Evolutionary conservation across 352 stramenopile genomes (phyloP), one percentile per base, ranked within the genome.

Genomic region (Phytophthora sansomeana): DNA sequence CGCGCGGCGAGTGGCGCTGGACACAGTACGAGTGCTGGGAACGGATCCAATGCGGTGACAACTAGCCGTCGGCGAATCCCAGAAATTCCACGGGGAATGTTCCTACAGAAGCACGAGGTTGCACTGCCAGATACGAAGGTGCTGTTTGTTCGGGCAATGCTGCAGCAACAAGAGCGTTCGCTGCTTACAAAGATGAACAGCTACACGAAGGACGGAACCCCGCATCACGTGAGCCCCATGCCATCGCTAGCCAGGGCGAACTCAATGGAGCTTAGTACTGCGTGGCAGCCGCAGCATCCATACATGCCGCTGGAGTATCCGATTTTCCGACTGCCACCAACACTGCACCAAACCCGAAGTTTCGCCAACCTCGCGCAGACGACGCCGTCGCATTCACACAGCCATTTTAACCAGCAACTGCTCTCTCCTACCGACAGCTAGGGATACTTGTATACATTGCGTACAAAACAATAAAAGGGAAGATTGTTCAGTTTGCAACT

Each of bases 101-200:
- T 86, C n/a, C 59, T 96, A 32, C 81, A 87, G 29, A 95, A 93
- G 53, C 85, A 93, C 53, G 72, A 81, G 35, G 83, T 96, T 38
- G 72, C 77, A 38, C 39, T 96, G 9, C 85, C 89, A 21, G 81
- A 90, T 33, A 88, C 76, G 24, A 91, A 93, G 57, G 75, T 92
- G 19, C 48, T 94, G 19, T 96, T 94, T 50, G 75, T 96, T 16
- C 81, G 81, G 29, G 88, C 87, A 1, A 96, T 95, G 87, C 72
- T 96, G 21, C 87, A 96, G 60, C 89, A 95, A 58, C 87, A 93
- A 54, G 87, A 95, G 53, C 83, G 84, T 2, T 89, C 84, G 33
- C 61, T 92, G 30, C 72, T 91, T 9, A 88, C 86, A 2, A 87
- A 90, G 58, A 83, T 81, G 67, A 80, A 86, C 38, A 78, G 59